Base-by-base conservation (phyloP, 495 filamentous ascomycete species). In the Chaetomium tenue region DNA sequence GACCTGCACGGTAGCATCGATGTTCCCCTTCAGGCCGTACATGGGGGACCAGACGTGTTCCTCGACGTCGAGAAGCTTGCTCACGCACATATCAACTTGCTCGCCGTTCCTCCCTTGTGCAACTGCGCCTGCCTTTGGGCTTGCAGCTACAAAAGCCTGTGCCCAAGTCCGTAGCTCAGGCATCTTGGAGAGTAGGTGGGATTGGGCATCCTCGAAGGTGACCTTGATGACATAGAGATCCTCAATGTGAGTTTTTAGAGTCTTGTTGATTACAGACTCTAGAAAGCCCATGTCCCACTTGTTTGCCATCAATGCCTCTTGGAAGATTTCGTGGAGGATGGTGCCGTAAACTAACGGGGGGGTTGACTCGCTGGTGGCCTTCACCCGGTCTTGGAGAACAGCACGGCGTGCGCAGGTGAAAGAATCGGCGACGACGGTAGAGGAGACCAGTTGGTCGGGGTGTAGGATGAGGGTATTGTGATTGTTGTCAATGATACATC, bases 1-100 rank as follows among this genome's bases (percentile, higher is more conserved):
- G n/a, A 93, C 87, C 77, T 98, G 91, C 15, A 98, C 89, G 5
- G 94, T 98, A n/a, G 94, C 94, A 78, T 98, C 94, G 61, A 98
- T 91, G 72, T 97, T 98, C 37, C 94, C 94, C 77, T 98, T 98
- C 8, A 98, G 81, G 0, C 94, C 94, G 71, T 93, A 98, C 87
- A 91, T 91, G 8, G 94, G 94, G 18, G 94, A 97, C 94, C 93
- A 97, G 44, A 97, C 84, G 70, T 97, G 93, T 74, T 98, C 94
- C 75, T 98, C 94, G 23, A 98, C 91, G 71, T 97, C 94, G 48
- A 98, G 87, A 40, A 98, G 79, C 72, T 97, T 97, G 74, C 86
- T 96, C 66, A 98, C 86, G 69, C 88, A 91, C 82, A 97, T 87
- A 50, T 84, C 86, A 15, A 90, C 84, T 56, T 74, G 79, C 67